Conservation (phyloP, 306 rosid species). For the Vicia villosa region DNA sequence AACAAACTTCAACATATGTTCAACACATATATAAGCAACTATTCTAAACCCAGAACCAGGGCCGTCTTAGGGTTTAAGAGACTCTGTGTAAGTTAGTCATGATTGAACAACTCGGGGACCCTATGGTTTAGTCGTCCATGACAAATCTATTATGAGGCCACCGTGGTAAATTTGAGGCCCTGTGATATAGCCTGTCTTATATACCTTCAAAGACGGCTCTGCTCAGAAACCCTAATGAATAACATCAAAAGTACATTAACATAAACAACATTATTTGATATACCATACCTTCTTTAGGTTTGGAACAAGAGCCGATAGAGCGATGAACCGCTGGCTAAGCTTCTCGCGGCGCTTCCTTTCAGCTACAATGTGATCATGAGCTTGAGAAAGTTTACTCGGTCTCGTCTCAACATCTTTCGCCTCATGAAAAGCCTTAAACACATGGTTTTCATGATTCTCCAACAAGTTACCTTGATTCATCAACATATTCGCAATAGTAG, state of each 20-base stretch:
- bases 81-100: no score
- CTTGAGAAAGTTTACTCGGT: slow-evolving; percentile 56
- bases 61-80: no score
- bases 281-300: slow-evolving; percentile 77
- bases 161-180: no score
- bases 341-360: slow-evolving; percentile 91
- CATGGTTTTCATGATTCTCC: slow-evolving; percentile 45
- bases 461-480: slow-evolving; percentile 53
- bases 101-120: no score
- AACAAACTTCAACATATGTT: not conserved
- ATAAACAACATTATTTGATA: not conserved
- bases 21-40: not conserved
- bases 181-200: no score
- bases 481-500: slow-evolving; percentile 51
- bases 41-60: not conserved
- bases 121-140: no score
- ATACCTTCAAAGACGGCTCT: no score
- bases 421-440: slow-evolving; percentile 47
- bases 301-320: slow-evolving; percentile 92
- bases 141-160: no score
- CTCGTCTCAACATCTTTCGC: slow-evolving; percentile 43
- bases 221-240: not conserved
- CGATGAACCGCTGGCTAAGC: slow-evolving; percentile 85
- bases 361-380: slow-evolving; percentile 83
- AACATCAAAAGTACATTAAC: not conserved